Evolutionary conservation across 805 yeast genomes (phyloP).

Genomic region (Ogataea degrootiae): DNA sequence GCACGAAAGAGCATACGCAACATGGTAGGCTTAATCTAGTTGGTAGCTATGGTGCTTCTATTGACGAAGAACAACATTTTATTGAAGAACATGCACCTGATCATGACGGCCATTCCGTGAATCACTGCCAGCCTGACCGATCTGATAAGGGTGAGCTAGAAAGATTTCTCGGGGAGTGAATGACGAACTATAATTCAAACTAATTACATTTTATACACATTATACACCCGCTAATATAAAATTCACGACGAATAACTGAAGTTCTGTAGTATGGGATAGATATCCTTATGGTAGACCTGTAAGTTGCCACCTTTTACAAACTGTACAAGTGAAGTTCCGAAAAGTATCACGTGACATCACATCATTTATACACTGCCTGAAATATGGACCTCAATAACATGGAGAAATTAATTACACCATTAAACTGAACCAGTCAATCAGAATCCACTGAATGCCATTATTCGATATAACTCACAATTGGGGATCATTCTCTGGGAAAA

Average conservation of each 20-base stretch:
- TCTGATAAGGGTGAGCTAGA: constrained; percentile 24
- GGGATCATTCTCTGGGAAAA: too few species aligned
- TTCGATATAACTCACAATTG: not conserved
- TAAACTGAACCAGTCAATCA: too few species aligned
- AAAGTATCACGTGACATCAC: constrained; percentile 15
- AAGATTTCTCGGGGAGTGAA: constrained; percentile 15
- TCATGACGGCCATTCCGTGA: constrained; percentile 7
- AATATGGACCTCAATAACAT: too few species aligned
- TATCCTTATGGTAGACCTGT: too few species aligned
- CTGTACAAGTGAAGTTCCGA: too few species aligned
- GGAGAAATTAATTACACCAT: too few species aligned
- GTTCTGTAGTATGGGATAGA: too few species aligned
- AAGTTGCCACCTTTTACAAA: too few species aligned
- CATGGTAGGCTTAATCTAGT: not conserved
- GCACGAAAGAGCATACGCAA: constrained; percentile 9
- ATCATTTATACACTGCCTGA: constrained; percentile 3
- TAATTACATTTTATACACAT: not conserved
- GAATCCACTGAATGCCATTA: too few species aligned
- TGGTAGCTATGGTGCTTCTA: constrained; percentile 17
- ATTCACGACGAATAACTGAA: too few species aligned
- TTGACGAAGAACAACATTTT: constrained; percentile 30
- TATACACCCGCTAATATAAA: not conserved
- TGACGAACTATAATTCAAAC: not conserved
- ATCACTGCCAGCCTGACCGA: constrained; percentile 10
- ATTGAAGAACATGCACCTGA: constrained; percentile 29